These are phyloP conservation scores for Alternaria triticimaculans DNA, from an alignment of 2,329 filamentous ascomycete genomes.

Conservation along the genomic window DNA sequence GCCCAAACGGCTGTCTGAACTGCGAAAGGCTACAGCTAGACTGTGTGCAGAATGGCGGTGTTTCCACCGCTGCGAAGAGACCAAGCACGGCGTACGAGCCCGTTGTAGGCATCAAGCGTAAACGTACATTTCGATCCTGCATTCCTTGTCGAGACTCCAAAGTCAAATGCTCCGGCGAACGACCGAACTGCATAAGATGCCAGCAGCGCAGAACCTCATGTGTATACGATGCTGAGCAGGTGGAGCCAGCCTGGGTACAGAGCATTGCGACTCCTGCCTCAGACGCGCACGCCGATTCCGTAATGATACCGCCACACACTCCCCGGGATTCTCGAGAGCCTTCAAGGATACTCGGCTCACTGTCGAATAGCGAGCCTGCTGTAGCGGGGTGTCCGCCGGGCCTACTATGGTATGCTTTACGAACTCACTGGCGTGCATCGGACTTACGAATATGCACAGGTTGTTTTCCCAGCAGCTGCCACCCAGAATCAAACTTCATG, in stretches of 20 bases:
- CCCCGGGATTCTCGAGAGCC: constrained; percentile 22
- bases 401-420: constrained; percentile 26
- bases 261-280: constrained; percentile 27
- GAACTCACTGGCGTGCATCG: neutral
- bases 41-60: constrained; percentile 35
- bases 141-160: constrained; percentile 41
- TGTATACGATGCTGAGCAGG: constrained; percentile 37
- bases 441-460: constrained; percentile 17
- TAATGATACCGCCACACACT: constrained; percentile 19
- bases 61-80: constrained; percentile 21
- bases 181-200: constrained; percentile 38
- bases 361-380: constrained; percentile 12
- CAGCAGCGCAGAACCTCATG: constrained; percentile 33
- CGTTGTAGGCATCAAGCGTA: constrained; percentile 38
- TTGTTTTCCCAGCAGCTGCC: constrained; percentile 34
- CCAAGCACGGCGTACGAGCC: constrained; percentile 24
- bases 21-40: constrained; percentile 38
- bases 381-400: constrained; percentile 30
- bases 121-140: constrained; percentile 41
- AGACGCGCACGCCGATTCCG: constrained; percentile 13
- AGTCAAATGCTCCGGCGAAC: constrained; percentile 42
- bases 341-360: neutral
- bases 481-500: constrained; percentile 30
- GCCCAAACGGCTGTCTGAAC: constrained; percentile 39
- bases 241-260: constrained; percentile 42